These are phyloP conservation scores for Podospora australis DNA, from an alignment of 495 filamentous ascomycete genomes.

Conservation along the genomic window DNA sequence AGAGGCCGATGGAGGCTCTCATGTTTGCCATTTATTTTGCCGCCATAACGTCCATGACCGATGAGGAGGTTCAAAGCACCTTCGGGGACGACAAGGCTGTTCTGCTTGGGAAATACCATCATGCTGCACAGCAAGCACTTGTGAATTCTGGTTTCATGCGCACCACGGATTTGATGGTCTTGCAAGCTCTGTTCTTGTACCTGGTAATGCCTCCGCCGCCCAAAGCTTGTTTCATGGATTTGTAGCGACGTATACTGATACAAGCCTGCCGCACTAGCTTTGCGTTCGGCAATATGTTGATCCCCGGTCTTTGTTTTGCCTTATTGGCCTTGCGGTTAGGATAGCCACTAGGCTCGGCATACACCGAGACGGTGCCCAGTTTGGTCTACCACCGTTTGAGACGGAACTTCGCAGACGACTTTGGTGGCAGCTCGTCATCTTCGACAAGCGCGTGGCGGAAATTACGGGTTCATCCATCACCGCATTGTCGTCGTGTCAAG, in stretches of 20 bases:
- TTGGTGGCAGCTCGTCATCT: slow-evolving; percentile 65
- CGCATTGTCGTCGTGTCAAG: slow-evolving; percentile 40
- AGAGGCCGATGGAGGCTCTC: slow-evolving; percentile 44
- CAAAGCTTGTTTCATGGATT: too few species aligned
- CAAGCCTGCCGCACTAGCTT: slow-evolving; percentile 33
- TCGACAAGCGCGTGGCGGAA: slow-evolving; percentile 59
- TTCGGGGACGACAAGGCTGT: slow-evolving; percentile 41
- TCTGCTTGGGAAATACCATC: slow-evolving; percentile 43
- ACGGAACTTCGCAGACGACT: slow-evolving; percentile 60
- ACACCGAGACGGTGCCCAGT: slow-evolving; percentile 57
- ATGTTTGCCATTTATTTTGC: slow-evolving; percentile 55
- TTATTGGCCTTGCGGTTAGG: slow-evolving; percentile 60
- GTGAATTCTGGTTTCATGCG: slow-evolving; percentile 53
- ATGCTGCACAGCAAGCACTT: slow-evolving; percentile 49
- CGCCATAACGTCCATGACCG: slow-evolving; percentile 44
- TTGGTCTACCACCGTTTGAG: slow-evolving; percentile 59
- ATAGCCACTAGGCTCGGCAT: slow-evolving; percentile 62
- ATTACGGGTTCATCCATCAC: slow-evolving; percentile 59
- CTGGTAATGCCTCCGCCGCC: too few species aligned
- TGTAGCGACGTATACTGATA: slow-evolving; percentile 21
- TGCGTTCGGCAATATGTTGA: slow-evolving; percentile 42
- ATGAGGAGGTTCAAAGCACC: slow-evolving; percentile 43
- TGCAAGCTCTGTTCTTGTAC: slow-evolving; percentile 52
- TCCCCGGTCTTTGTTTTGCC: slow-evolving; percentile 41
- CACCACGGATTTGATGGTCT: slow-evolving; percentile 43